Evolutionary conservation across 1,284 basidiomycete genomes (phyloP).

Genomic region (Rhodotorula sp.): DNA sequence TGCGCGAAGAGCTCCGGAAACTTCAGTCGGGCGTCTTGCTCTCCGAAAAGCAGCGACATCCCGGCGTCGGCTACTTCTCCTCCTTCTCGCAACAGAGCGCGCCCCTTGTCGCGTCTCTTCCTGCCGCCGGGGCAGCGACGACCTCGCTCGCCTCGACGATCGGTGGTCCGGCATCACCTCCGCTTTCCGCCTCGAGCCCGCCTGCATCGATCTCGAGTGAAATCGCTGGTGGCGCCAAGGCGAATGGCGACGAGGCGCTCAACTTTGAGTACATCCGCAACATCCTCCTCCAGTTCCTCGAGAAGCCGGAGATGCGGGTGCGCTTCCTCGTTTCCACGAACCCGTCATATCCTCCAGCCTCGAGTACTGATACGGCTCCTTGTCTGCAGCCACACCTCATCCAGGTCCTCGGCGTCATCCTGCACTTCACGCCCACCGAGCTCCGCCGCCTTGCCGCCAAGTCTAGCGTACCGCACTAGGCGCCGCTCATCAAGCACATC

Average conservation of each 20-base stretch:
- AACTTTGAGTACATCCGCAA: slow-evolving; percentile 94
- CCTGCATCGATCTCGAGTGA: neutral
- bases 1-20: slow-evolving; percentile 87
- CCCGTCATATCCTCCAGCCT: neutral
- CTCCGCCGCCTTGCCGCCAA: slow-evolving; percentile 71
- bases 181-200: neutral
- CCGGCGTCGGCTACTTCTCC: slow-evolving; percentile 79
- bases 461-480: neutral
- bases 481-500: too few relatives aligned
- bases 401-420: slow-evolving; percentile 80
- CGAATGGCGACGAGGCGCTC: slow-evolving; percentile 64
- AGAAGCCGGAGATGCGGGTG: slow-evolving; percentile 83
- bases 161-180: neutral
- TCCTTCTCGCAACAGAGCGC: slow-evolving; percentile 20
- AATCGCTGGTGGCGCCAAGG: neutral
- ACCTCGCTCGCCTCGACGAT: slow-evolving; percentile 14
- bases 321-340: slow-evolving; percentile 48
- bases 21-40: slow-evolving; percentile 84
- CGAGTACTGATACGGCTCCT: neutral
- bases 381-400: slow-evolving; percentile 73
- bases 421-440: slow-evolving; percentile 91
- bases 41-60: slow-evolving; percentile 82
- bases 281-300: slow-evolving; percentile 87
- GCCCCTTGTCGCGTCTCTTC: neutral
- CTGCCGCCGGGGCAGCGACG: slow-evolving; percentile 8